These are phyloP conservation scores for Vaccinium macrocarpon DNA, from an alignment of 148 eudicot species.

Conservation along the genomic window DNA sequence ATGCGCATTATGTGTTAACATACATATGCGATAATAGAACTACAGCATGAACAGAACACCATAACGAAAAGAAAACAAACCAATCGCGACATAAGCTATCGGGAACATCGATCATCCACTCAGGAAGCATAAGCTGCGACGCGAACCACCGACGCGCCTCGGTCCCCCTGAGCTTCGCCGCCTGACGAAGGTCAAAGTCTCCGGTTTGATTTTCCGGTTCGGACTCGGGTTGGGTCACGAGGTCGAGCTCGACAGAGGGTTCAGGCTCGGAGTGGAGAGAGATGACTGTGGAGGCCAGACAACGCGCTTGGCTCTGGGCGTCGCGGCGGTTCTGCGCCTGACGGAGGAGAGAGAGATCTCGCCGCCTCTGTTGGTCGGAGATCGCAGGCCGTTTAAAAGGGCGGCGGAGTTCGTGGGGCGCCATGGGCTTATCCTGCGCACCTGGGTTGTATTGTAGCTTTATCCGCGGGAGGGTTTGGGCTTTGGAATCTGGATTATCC, in stretches of 20 bases:
- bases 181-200: slow-evolving; percentile 59
- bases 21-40: background rate
- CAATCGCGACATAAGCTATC: slow-evolving; percentile 57
- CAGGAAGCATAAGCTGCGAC: slow-evolving; percentile 92
- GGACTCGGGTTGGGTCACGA: slow-evolving; percentile 13
- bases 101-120: slow-evolving; percentile 97
- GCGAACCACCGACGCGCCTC: slow-evolving; percentile 83
- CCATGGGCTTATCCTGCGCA: slow-evolving; percentile 33
- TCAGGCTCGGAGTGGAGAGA: slow-evolving; percentile 40
- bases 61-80: slow-evolving; percentile 25
- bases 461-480: background rate
- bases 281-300: slow-evolving; percentile 60
- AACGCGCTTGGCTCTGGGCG: slow-evolving; percentile 82
- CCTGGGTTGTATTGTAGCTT: background rate
- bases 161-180: slow-evolving; percentile 58
- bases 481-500: background rate
- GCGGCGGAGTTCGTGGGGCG: slow-evolving; percentile 79
- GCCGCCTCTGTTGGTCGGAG: slow-evolving; percentile 87
- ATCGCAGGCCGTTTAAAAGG: slow-evolving; percentile 74
- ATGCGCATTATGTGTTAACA: no score
- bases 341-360: slow-evolving; percentile 78
- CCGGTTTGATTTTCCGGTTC: slow-evolving; percentile 9
- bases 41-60: background rate
- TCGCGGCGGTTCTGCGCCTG: slow-evolving; percentile 74
- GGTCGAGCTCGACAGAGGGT: slow-evolving; percentile 14